phyloP scores from a whole-genome alignment of 202 grass and related monocot genomes.

The Dendrocalamus latiflorus region DNA sequence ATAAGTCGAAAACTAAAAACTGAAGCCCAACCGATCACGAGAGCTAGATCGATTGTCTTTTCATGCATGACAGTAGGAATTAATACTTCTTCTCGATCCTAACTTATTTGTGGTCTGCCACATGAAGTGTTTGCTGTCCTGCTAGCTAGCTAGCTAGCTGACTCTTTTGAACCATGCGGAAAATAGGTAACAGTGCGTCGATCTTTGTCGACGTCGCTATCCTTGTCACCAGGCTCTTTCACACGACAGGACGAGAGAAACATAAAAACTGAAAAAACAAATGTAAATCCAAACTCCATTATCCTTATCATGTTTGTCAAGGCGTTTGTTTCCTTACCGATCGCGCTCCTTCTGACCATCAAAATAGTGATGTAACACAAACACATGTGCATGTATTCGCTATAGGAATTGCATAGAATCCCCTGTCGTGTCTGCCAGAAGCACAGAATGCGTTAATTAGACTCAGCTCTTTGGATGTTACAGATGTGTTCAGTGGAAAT shows the following conservation, averaged over 20 bases:
- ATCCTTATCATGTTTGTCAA: too few species aligned
- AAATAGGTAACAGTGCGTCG: background rate
- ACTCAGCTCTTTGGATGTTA: background rate
- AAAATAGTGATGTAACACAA: too few species aligned
- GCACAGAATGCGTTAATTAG: background rate
- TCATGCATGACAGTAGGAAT: background rate
- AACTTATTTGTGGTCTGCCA: conserved; percentile 28
- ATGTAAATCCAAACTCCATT: background rate
- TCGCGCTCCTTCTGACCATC: too few species aligned
- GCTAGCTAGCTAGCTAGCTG: background rate
- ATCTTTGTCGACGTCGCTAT: background rate
- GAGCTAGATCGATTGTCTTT: background rate
- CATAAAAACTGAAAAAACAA: background rate
- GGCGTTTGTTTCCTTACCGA: too few species aligned
- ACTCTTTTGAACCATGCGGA: background rate
- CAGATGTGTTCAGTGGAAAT: background rate
- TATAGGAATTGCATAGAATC: background rate
- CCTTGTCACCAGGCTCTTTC: background rate
- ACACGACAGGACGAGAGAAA: background rate
- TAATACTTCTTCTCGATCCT: background rate
- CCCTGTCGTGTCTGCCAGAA: background rate
- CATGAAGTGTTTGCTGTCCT: conserved; percentile 41
- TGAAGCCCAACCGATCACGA: too few species aligned
- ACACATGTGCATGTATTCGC: background rate
- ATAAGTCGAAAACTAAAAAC: too few species aligned